Percentiles rank a stretch among this genome's conserved stretches.
Evolutionary conservation across 2,329 filamentous ascomycete species (phyloP).

Genomic region (Trichoderma hamatum): DNA sequence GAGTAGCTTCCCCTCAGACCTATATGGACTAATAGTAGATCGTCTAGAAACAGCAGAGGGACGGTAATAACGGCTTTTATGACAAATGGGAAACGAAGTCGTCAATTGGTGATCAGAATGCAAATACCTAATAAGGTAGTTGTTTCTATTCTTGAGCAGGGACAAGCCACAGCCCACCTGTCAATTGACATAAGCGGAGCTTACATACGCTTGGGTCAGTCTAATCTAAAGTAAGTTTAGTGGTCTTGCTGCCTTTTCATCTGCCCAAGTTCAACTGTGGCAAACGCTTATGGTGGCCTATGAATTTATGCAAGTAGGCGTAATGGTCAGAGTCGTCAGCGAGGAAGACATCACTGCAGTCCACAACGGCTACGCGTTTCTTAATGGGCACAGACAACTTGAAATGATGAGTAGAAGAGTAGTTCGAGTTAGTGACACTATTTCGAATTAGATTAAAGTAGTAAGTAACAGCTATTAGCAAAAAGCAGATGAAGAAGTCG

Average conservation of each 20-base stretch:
- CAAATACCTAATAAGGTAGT: not conserved
- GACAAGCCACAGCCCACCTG: not conserved
- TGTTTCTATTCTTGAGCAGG: not conserved
- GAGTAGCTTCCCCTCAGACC: not conserved
- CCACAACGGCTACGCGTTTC: not conserved
- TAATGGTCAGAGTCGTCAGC: not conserved
- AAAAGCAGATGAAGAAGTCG: too few species aligned
- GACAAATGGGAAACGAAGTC: not conserved
- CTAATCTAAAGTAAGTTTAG: not conserved
- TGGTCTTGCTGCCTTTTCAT: not conserved
- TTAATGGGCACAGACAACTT: not conserved
- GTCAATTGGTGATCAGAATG: not conserved
- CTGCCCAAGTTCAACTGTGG: not conserved
- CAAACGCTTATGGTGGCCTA: not conserved
- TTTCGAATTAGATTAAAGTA: too few species aligned
- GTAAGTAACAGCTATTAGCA: too few species aligned
- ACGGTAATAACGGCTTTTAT: not conserved
- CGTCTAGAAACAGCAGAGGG: not conserved
- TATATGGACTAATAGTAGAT: not conserved
- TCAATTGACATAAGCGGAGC: not conserved
- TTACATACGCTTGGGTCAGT: rapidly evolving
- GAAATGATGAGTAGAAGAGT: too few species aligned
- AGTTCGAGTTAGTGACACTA: too few species aligned
- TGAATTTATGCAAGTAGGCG: slow-evolving; percentile 12
- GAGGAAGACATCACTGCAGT: not conserved